Percentiles rank a stretch among this genome's conserved stretches.
Evolutionary conservation across 176 grass and related monocot genomes (phyloP).

Genomic region (Triticum aestivum): DNA sequence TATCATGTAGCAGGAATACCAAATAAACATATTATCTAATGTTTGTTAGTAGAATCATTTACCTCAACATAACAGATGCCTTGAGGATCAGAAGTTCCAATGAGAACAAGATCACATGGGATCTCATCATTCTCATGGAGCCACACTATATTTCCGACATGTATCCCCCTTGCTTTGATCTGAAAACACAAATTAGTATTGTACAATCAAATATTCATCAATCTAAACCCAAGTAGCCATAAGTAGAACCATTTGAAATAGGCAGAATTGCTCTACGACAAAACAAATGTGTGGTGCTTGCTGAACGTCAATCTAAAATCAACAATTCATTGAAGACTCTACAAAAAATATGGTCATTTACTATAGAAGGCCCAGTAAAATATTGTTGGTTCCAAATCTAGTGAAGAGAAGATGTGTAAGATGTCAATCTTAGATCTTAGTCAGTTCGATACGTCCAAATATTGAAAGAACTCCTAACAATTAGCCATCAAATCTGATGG

Average conservation of each 20-base stretch:
- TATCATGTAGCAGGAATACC: neutral
- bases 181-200: constrained; percentile 31
- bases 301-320: neutral
- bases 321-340: neutral
- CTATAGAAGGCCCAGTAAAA: neutral
- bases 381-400: neutral
- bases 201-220: constrained; percentile 30
- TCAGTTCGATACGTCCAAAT: too few relatives aligned
- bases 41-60: constrained; percentile 14
- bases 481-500: neutral
- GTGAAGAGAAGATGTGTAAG: neutral
- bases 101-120: constrained; percentile 87
- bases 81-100: constrained; percentile 87
- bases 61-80: constrained; percentile 98
- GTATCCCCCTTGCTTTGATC: constrained; percentile 86
- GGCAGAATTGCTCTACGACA: neutral
- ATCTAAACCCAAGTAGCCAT: neutral
- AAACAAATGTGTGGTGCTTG: neutral
- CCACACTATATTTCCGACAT: constrained; percentile 90
- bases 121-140: constrained; percentile 95
- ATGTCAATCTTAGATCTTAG: too few relatives aligned
- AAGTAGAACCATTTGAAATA: neutral
- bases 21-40: constrained; percentile 13
- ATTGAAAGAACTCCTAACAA: neutral
- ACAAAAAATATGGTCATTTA: neutral